Evolutionary conservation across 2,329 filamentous ascomycete genomes (phyloP).

Genomic region (Scleromitrula shiraiana): DNA sequence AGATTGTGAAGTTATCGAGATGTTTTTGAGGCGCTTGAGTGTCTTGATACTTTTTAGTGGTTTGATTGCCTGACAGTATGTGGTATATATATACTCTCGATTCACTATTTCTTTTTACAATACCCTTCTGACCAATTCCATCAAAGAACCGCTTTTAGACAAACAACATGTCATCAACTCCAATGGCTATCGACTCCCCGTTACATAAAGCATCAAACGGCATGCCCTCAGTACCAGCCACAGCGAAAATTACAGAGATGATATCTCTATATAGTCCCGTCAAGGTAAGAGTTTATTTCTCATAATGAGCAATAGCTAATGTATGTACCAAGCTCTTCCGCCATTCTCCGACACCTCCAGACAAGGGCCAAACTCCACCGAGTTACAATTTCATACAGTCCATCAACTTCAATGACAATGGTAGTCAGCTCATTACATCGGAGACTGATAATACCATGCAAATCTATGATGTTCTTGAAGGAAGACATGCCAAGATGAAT

Average conservation of each 20-base stretch:
- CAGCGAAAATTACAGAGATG: conserved; percentile 66
- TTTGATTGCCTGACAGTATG: neutral
- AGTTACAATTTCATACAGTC: conserved; percentile 64
- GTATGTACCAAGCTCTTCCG: conserved; percentile 45
- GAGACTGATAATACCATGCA: conserved; percentile 94
- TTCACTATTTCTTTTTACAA: neutral
- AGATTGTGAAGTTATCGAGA: neutral
- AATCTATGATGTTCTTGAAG: conserved; percentile 88
- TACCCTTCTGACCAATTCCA: neutral
- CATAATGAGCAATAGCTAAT: conserved; percentile 10
- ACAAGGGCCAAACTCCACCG: conserved; percentile 24
- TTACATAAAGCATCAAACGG: conserved; percentile 16
- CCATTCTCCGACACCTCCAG: conserved; percentile 44
- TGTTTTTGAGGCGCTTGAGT: no score
- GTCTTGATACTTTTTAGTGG: neutral
- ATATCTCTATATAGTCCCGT: conserved; percentile 71
- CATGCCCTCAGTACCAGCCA: conserved; percentile 19
- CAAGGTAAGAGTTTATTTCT: conserved; percentile 47
- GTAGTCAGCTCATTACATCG: conserved; percentile 83
- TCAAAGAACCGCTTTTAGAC: neutral
- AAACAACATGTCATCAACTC: conserved; percentile 25
- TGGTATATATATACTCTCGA: neutral
- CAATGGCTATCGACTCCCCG: conserved; percentile 29
- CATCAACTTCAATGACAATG: conserved; percentile 92
- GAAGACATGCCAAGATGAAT: conserved; percentile 79